Base-by-base conservation (phyloP, 805 yeast species). In the Debaryomyces maramus region DNA sequence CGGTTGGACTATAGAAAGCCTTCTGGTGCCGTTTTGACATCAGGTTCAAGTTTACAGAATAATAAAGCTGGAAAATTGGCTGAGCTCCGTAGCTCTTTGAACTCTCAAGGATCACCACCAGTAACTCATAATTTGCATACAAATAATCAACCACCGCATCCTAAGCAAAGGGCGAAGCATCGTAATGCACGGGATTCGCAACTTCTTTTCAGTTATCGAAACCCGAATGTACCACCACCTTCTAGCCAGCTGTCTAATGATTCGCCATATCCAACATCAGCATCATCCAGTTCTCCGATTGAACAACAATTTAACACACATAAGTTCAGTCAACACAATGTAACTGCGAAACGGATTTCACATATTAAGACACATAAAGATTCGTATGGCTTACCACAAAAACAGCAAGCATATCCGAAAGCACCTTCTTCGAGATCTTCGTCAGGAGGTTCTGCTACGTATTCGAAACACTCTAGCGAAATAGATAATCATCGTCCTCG, bases 1-100 rank as follows among this genome's bases (percentile, higher is more conserved):
- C 53, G 75, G 33, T 56, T 63, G 2, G 72, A 67, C 44, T 68
- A 69, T 49, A 48, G 70, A 20, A 69, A 68, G 33, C 60, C 52
- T 24, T n/a, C 37, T 8, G 34, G 50, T 2, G 18, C 44, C n/a
- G 28, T 44, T 3, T 32, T 46, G 15, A 6, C 39, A 7, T 34
- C 44, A 15, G 65, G 64, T 9, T 58, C 58, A 42, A 59, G 32
- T 39, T 53, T 50, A 43, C 66, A 56, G 28, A 43, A 38, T 16
- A 43, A 20, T 21, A 56, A 54, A 33, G 55, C 59, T 5, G 55
- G 46, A 5, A 54, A 48, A 34, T 44, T 57, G 16, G 48, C 52
- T 11, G 56, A 51, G 23, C 45, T 57, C 15, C 38, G 62, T 32
- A 49, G 42, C 18, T 43, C 43, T 39, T 46, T 61, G n/a, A 52